Evolutionary conservation across 441 rosid species (phyloP).

Genomic region (Macaranga tanarius): DNA sequence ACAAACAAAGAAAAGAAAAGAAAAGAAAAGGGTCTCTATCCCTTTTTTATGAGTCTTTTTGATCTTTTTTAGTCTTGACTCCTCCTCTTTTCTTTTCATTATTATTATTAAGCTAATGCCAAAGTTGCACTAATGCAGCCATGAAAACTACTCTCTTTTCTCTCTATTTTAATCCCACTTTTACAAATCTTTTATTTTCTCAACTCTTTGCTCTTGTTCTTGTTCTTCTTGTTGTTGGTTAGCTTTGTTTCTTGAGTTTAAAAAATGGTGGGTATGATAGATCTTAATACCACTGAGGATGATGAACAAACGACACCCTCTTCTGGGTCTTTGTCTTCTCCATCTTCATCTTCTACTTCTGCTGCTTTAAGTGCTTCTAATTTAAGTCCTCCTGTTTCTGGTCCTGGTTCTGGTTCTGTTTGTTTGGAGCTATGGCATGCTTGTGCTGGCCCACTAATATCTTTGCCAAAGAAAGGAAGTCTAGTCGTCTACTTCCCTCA

Average conservation of each 20-base stretch:
- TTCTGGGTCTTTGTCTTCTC: constrained; percentile 56
- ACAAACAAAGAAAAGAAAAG: not conserved
- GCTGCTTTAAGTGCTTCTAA: constrained; percentile 42
- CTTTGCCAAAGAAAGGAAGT: constrained; percentile 81
- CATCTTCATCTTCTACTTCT: constrained; percentile 49
- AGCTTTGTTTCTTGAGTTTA: constrained; percentile 2
- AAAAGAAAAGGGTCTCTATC: constrained; percentile 16
- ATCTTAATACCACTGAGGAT: constrained; percentile 90
- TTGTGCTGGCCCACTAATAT: constrained; percentile 92
- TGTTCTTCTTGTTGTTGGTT: not conserved
- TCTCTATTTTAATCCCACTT: not conserved
- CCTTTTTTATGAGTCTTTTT: not conserved
- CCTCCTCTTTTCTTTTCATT: not conserved
- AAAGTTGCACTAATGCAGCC: constrained; percentile 40
- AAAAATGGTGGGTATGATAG: constrained; percentile 74
- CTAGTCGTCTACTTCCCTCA: constrained; percentile 88
- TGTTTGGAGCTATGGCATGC: constrained; percentile 98
- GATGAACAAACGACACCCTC: constrained; percentile 65
- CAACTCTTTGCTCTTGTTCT: not conserved
- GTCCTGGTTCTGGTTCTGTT: constrained; percentile 46
- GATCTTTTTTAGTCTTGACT: constrained; percentile 19
- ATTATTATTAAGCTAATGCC: constrained; percentile 29
- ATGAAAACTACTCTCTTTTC: constrained; percentile 30
- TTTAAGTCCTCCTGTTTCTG: constrained; percentile 16
- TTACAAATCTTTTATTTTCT: not conserved